phyloP scores from a whole-genome alignment of 2,329 filamentous ascomycete genomes.

The Cladosporium phlei region DNA sequence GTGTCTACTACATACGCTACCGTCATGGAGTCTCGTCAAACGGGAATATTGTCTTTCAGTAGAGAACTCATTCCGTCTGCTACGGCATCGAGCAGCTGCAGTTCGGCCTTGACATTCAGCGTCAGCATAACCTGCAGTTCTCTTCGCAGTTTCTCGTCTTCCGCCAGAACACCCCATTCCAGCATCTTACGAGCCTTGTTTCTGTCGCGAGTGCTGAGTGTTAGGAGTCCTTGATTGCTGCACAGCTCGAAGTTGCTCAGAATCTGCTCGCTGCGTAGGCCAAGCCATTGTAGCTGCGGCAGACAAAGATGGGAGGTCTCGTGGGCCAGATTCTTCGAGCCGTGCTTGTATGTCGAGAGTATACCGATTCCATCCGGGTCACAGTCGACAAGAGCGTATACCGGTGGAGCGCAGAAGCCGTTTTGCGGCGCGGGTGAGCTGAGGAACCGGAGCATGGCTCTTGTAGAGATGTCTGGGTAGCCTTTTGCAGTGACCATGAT shows the following conservation, averaged over 20 bases:
- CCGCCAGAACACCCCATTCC: slow-evolving; percentile 5
- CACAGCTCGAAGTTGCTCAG: slow-evolving; percentile 22
- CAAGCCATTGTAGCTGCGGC: slow-evolving; percentile 59
- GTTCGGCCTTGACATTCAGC: slow-evolving; percentile 70
- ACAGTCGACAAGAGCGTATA: slow-evolving; percentile 65
- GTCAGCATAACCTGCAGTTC: slow-evolving; percentile 71
- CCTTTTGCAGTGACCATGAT: slow-evolving; percentile 74
- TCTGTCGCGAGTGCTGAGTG: slow-evolving; percentile 54
- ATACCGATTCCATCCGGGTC: slow-evolving; percentile 75
- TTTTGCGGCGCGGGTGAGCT: slow-evolving; percentile 45
- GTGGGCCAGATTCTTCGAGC: slow-evolving; percentile 59
- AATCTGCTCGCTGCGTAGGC: slow-evolving; percentile 44
- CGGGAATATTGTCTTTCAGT: slow-evolving; percentile 14
- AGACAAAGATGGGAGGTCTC: slow-evolving; percentile 50
- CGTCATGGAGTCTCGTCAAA: not conserved
- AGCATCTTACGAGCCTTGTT: slow-evolving; percentile 54
- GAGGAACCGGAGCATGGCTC: slow-evolving; percentile 58
- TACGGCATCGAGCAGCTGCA: slow-evolving; percentile 48
- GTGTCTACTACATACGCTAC: too few relatives aligned
- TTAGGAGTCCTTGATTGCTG: slow-evolving; percentile 41
- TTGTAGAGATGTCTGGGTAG: slow-evolving; percentile 70
- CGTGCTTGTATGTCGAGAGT: slow-evolving; percentile 66
- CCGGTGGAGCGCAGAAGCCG: slow-evolving; percentile 39
- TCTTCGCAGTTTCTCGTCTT: slow-evolving; percentile 36
- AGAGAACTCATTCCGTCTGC: slow-evolving; percentile 23